Conservation (phyloP, 1,284 basidiomycete species). For the Polyporus tsugae region DNA sequence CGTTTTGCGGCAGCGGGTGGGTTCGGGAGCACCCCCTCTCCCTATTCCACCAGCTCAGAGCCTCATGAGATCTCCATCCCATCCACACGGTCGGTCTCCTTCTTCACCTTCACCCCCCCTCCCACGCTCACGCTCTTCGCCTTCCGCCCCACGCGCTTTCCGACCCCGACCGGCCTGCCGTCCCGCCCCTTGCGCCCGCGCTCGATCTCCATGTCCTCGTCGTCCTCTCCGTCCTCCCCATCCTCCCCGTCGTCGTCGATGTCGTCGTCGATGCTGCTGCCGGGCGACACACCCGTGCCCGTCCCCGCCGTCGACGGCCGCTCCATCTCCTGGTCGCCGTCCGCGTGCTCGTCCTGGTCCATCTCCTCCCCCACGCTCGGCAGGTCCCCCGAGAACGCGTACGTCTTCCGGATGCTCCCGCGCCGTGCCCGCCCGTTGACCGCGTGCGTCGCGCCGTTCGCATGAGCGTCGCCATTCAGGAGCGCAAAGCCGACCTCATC, state of each 20-base stretch:
- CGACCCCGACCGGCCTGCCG: conserved; percentile 41
- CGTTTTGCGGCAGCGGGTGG: conserved; percentile 17
- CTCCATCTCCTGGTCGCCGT: conserved; percentile 40
- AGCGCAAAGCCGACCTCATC: conserved; percentile 40
- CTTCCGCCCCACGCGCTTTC: conserved; percentile 35
- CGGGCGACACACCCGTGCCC: conserved; percentile 33
- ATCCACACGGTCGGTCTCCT: conserved; percentile 35
- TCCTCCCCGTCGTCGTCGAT: conserved; percentile 33
- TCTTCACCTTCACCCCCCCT: conserved; percentile 42
- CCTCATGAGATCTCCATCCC: conserved; percentile 35
- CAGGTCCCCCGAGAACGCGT: conserved; percentile 36
- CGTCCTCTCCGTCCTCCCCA: conserved; percentile 33
- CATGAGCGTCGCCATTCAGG: conserved; percentile 23
- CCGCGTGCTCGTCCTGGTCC: conserved; percentile 38
- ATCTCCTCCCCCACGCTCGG: conserved; percentile 44
- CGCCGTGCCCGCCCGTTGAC: conserved; percentile 24
- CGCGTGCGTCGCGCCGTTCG: conserved; percentile 1
- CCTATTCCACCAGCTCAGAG: conserved; percentile 9
- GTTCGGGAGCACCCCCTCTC: not conserved
- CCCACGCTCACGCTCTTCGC: conserved; percentile 32
- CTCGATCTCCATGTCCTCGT: conserved; percentile 38
- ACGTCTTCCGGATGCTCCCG: conserved; percentile 36
- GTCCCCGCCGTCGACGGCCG: conserved; percentile 35
- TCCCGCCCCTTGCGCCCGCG: conserved; percentile 41
- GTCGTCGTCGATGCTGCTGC: conserved; percentile 37